Base-by-base conservation (phyloP, 768 basidiomycete genomes). In the Trametes elegans region DNA sequence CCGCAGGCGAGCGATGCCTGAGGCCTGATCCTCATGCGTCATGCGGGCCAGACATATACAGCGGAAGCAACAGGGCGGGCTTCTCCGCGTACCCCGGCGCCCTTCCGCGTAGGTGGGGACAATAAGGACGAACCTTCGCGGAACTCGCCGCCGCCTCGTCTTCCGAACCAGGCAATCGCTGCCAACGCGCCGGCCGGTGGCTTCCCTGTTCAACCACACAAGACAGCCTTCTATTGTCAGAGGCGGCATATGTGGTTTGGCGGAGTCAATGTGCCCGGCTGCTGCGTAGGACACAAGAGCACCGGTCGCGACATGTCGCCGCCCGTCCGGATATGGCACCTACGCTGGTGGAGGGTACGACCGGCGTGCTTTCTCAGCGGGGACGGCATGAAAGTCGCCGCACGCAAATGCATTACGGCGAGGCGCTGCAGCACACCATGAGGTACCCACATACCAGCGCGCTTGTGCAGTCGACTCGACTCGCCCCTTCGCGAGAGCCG, bases 51-150 rank as follows among this genome's bases (percentile, higher is more conserved):
- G 32, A 31, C 32, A 43, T n/a, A n/a, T n/a, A n/a, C n/a, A n/a
- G n/a, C n/a, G 24, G 14, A 42, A 4, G 41, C 41, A 16, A 5
- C 4, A 21, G n/a, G 28, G 26, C 26, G 23, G 14, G 27, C 11
- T 19, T 19, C 23, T 39, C 38, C 29, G n/a, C 38, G 18, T 38
- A 23, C 11, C 3, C 14, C 44, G 52, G 35, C 43, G 44, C 23
- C 36, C 32, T 21, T n/a, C 26, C 53, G 38, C 27, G 38, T 40
- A 29, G 29, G 21, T n/a, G 26, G 39, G 50, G 19, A 56, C 55
- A 57, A 57, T 57, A 57, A 50, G n/a, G 35, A 24, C 26, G 29
- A 31, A 46, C 55, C 49, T 57, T 57, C 55, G 49, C 55, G 49
- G 55, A 44, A 44, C 28, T 18, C 13, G 26, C 19, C 42, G 34